These are phyloP conservation scores for Raphanus hybrid DNA, from an alignment of 441 rosid genomes.

Conservation along the genomic window DNA sequence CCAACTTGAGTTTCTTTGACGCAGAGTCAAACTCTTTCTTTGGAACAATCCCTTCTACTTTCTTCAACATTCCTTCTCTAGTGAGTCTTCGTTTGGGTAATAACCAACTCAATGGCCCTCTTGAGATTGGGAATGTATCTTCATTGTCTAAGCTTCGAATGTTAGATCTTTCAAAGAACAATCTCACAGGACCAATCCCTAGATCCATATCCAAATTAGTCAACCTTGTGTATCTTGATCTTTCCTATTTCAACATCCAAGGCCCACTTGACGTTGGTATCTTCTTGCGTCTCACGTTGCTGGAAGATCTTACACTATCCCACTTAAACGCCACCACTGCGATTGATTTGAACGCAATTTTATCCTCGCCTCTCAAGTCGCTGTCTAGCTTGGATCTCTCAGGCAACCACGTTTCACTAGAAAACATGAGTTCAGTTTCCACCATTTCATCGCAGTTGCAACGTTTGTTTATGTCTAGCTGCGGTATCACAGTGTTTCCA, in stretches of 20 bases:
- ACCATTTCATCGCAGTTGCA: not conserved
- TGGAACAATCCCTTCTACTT: constrained; percentile 10
- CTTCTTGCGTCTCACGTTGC: constrained; percentile 29
- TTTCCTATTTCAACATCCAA: constrained; percentile 16
- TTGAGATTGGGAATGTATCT: not conserved
- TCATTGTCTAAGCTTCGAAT: not conserved
- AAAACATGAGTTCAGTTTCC: not conserved
- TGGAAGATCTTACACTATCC: not conserved
- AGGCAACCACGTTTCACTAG: not conserved
- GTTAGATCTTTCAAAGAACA: not conserved
- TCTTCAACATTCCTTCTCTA: constrained; percentile 16
- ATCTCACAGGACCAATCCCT: not conserved
- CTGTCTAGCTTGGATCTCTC: not conserved
- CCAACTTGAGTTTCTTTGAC: not conserved
- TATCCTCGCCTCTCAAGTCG: not conserved
- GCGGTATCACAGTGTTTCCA: not conserved
- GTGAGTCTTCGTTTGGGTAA: not conserved
- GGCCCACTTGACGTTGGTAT: constrained; percentile 19
- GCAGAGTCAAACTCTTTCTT: not conserved
- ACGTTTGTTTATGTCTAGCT: not conserved
- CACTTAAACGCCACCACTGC: not conserved
- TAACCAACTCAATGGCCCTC: constrained; percentile 10
- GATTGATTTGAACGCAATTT: not conserved
- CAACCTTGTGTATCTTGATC: not conserved
- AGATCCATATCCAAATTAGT: not conserved